Base-by-base conservation (phyloP, 2,329 filamentous ascomycete species). In the Colletotrichum endophyticum region DNA sequence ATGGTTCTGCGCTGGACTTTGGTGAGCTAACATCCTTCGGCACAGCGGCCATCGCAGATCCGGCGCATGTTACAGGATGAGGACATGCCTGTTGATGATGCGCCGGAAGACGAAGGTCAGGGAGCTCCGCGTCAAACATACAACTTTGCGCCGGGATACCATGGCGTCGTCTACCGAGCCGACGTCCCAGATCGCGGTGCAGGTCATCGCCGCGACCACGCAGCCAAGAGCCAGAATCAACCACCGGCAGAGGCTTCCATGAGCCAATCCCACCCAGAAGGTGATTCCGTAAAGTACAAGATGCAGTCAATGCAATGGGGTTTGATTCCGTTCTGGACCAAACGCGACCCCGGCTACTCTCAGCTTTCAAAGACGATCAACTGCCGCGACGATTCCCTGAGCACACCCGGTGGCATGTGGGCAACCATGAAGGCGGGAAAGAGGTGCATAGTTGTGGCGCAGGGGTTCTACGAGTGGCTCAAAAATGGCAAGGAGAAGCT, bases 241-340 rank as follows among this genome's bases (percentile, higher is more conserved):
- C 13, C 28, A 12, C 28, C 49, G 8, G 22, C 71, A 1, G 75
- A 49, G 19, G 22, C 49, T 32, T 80, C 61, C 74, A 81, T 79
- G 15, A 73, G 78, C 27, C 78, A 83, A 73, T 78, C 79, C 67
- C 73, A 81, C 19, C 66, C 78, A 12, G 77, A 78, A 6, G 71
- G 70, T 32, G 36, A 70, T 53, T 53, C 77, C 75, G 88, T 89
- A 12, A 92, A 86, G 79, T 98, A 98, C 87, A 96, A 95, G 84
- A 87, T 99, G 11, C 96, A 98, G 83, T 90, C 93, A 3, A 99
- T 99, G 95, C 96, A 95, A 89, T 99, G 97, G 97, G 97, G 96
- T 0, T 89, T 99, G 8, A 89, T 99, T 16, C 96, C 97, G 0
- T 98, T 94, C 84, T 99, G 96, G 96, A 98, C 95, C 5, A 98